phyloP scores from a whole-genome alignment of 495 filamentous ascomycete species.

The Penicillium canescens region DNA sequence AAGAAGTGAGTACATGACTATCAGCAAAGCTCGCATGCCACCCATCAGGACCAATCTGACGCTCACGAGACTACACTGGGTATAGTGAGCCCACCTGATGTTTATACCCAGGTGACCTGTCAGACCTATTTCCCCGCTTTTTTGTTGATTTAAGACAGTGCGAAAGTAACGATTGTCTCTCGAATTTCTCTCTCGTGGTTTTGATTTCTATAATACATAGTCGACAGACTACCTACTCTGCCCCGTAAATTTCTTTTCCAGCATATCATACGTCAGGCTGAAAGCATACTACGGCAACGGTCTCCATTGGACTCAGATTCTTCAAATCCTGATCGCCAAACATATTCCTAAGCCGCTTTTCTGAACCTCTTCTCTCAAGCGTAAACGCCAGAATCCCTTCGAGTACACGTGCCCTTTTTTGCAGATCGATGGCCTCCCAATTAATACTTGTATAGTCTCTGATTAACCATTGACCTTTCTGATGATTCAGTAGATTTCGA shows the following conservation, averaged over 20 bases:
- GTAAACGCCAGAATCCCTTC: slow-evolving; percentile 1
- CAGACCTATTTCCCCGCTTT: not conserved
- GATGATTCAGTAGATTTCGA: too few relatives aligned
- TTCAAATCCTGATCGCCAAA: too few relatives aligned
- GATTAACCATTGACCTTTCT: too few relatives aligned
- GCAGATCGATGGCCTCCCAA: slow-evolving; percentile 1
- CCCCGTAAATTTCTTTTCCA: too few relatives aligned
- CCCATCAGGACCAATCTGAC: not conserved
- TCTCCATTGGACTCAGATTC: not conserved
- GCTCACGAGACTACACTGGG: not conserved
- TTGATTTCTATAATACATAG: slow-evolving; percentile 3
- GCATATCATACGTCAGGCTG: too few relatives aligned
- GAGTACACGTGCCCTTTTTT: slow-evolving; percentile 1
- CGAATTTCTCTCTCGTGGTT: slow-evolving; percentile 1
- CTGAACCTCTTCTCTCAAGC: slow-evolving; percentile 3
- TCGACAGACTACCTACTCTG: slow-evolving; percentile 5
- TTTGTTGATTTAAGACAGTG: slow-evolving; percentile 1
- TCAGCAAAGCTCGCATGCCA: too few relatives aligned
- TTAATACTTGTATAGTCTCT: slow-evolving; percentile 6
- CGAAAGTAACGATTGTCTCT: slow-evolving; percentile 4
- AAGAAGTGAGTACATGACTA: too few relatives aligned
- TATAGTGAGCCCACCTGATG: not conserved
- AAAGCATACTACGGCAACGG: too few relatives aligned
- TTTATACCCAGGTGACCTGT: not conserved
- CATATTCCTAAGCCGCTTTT: slow-evolving; percentile 3